Evolutionary conservation across 495 filamentous ascomycete species (phyloP).

Genomic region (Elasticomyces elasticus): DNA sequence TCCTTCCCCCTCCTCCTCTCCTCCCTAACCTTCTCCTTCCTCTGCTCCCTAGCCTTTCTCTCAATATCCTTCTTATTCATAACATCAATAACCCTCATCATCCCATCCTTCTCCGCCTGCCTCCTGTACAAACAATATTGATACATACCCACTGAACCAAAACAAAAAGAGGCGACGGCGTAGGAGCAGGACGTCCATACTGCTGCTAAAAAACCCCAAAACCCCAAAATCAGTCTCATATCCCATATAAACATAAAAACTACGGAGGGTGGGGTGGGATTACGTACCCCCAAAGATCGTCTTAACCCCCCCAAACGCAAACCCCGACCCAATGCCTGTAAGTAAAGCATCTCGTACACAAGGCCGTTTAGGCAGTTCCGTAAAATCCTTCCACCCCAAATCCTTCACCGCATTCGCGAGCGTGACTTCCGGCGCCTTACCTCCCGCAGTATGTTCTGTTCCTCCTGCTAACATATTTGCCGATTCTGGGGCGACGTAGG

Average conservation of each 20-base stretch:
- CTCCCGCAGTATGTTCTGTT: constrained; percentile 38
- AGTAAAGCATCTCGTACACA: constrained; percentile 76
- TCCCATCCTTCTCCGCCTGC: constrained; percentile 59
- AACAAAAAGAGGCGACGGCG: constrained; percentile 66
- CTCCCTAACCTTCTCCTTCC: constrained; percentile 41
- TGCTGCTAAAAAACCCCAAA: constrained; percentile 28
- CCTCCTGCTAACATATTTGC: constrained; percentile 38
- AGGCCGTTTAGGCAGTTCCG: constrained; percentile 64
- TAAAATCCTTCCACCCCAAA: constrained; percentile 59
- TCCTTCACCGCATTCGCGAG: constrained; percentile 56
- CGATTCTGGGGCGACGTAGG: constrained; percentile 14
- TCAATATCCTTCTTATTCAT: constrained; percentile 63
- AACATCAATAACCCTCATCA: constrained; percentile 70
- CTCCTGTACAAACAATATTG: constrained; percentile 72
- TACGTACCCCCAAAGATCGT: constrained; percentile 64
- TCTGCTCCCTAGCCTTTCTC: constrained; percentile 42
- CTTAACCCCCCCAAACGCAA: constrained; percentile 59
- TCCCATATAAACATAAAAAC: neutral
- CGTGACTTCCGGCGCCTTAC: constrained; percentile 23
- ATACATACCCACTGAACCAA: constrained; percentile 55
- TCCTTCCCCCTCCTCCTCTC: constrained; percentile 45
- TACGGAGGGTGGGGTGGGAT: neutral
- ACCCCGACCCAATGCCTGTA: constrained; percentile 68
- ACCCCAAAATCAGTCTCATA: neutral
- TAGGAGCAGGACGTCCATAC: constrained; percentile 61